phyloP scores from a whole-genome alignment of 1,139 yeast genomes.

The Kodamaea arcana region DNA sequence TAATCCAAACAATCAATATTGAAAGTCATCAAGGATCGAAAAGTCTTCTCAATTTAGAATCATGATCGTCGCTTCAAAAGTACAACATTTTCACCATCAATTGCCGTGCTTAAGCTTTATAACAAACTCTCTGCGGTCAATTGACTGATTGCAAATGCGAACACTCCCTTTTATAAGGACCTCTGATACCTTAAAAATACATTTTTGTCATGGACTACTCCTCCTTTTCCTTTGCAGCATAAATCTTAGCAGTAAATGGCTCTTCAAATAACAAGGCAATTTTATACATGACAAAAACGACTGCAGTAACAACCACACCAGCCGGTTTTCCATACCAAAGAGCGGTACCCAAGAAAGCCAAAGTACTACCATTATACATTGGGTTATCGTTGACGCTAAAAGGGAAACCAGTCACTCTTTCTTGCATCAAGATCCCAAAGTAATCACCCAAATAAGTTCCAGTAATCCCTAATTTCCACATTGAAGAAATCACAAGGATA shows the following conservation, averaged over 20 bases:
- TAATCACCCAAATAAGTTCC: conserved; percentile 97
- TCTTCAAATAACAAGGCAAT: conserved; percentile 88
- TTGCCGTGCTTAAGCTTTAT: too few species aligned
- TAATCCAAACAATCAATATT: too few species aligned
- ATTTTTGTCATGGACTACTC: too few species aligned
- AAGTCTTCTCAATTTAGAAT: too few species aligned
- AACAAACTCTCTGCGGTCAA: too few species aligned
- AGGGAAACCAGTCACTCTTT: conserved; percentile 91
- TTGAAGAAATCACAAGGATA: conserved; percentile 72
- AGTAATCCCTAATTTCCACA: conserved; percentile 93
- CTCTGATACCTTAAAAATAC: too few species aligned
- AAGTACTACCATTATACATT: conserved; percentile 91
- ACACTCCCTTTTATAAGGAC: too few species aligned
- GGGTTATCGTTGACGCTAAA: conserved; percentile 89
- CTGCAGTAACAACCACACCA: conserved; percentile 66
- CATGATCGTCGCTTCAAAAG: too few species aligned
- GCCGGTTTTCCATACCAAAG: conserved; percentile 87
- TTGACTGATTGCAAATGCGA: too few species aligned
- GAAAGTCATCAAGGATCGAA: too few species aligned
- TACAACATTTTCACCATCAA: too few species aligned
- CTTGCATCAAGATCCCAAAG: conserved; percentile 90
- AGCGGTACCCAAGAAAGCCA: conserved; percentile 88
- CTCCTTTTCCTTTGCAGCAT: conserved; percentile 57
- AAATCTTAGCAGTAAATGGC: conserved; percentile 90
- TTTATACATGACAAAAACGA: conserved; percentile 78